Evolutionary conservation across 2,329 filamentous ascomycete genomes (phyloP).

Genomic region (Fusarium setosum): DNA sequence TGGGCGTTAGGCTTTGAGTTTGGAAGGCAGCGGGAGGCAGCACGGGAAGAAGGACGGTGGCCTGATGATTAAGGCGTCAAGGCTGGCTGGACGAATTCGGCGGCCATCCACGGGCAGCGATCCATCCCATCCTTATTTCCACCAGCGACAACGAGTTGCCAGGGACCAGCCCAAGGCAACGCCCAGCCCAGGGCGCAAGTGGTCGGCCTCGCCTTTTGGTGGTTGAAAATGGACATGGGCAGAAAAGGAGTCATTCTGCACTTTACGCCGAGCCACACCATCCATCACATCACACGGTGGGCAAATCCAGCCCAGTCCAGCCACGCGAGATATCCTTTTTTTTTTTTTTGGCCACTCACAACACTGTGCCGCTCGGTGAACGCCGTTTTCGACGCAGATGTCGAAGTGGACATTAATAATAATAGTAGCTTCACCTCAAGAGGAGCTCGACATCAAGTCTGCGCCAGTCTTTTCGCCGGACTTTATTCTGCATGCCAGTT

Average conservation of each 20-base stretch:
- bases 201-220: background rate
- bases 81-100: slow-evolving; percentile 19
- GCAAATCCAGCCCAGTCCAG: too few species aligned
- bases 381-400: too few species aligned
- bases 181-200: background rate
- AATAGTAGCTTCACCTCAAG: too few species aligned
- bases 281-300: too few species aligned
- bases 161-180: background rate
- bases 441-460: too few species aligned
- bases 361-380: too few species aligned
- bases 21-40: slow-evolving; percentile 17
- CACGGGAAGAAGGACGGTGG: slow-evolving; percentile 3
- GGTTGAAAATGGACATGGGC: too few species aligned
- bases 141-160: background rate
- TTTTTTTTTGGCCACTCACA: too few species aligned
- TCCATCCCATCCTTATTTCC: slow-evolving; percentile 21
- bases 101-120: slow-evolving; percentile 20
- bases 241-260: background rate
- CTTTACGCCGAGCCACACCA: background rate
- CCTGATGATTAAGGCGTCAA: slow-evolving; percentile 20
- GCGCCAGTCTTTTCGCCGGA: too few species aligned
- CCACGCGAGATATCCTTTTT: too few species aligned
- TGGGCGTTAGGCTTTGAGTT: slow-evolving; percentile 11
- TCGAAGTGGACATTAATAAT: too few species aligned
- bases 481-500: too few species aligned